Base-by-base conservation (phyloP, 2,329 filamentous ascomycete species). In the Zymoseptoria tritici region DNA sequence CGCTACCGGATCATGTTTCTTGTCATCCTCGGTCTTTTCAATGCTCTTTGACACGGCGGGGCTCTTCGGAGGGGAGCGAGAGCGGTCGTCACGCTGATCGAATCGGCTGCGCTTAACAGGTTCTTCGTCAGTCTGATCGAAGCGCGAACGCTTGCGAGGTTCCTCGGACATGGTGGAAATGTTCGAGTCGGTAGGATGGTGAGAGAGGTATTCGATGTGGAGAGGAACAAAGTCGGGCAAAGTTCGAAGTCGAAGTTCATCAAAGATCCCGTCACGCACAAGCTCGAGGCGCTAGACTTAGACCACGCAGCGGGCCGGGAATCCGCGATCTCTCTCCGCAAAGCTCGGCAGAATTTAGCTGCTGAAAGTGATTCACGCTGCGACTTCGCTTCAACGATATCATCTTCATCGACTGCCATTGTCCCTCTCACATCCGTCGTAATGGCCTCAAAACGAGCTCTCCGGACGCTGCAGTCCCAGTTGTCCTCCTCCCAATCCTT, bases 61-160 rank as follows among this genome's bases (percentile, higher is more conserved):
- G 74, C 91, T 97, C 67, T 93, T 89, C 68, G 90, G 91, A 21
- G 91, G 91, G 31, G 91, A 96, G 66, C 91, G 88, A 60, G 94
- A 97, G 69, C 94, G 88, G 36, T 46, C 36, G 36, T 46, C 36
- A 16, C 36, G 36, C 69, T 92, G 86, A 77, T 97, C 93, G 76
- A 96, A 97, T 73, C 92, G 85, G 22, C 52, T 29, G 55, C 91
- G 95, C 51, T 83, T 73, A 63, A 75, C 74, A 20, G 66, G 62
- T 70, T 94, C 90, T 5, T 89, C 86, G 73, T 93, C 90, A 53
- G 86, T 94, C 75, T 95, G 90, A 73, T 97, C 93, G 76, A 97
- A 97, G 74, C 92, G 91, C 19, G 65, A 67, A 7, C 67, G 88
- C 80, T 96, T 96, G 62, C 86, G 84, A 67, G 92, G 89, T 64